Percentiles rank a stretch among this genome's conserved stretches.
Evolutionary conservation across 1,139 yeast genomes (phyloP).

Genomic region (Pichia norvegensis): DNA sequence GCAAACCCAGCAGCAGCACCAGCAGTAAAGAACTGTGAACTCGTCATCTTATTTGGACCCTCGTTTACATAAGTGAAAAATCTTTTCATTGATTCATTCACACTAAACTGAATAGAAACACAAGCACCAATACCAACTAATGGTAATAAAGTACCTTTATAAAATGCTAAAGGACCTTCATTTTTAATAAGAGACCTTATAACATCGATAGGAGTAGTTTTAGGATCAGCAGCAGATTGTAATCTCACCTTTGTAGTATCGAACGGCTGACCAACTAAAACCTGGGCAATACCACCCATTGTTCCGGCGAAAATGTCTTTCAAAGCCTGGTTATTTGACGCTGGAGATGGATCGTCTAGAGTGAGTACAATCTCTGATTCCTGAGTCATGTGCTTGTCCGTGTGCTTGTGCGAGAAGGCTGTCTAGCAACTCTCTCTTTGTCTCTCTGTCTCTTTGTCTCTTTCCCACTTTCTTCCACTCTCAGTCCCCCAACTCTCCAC

Average conservation of each 20-base stretch:
- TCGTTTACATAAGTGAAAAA: conserved; percentile 36
- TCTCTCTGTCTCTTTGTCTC: too few relatives aligned
- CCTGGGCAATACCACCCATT: conserved; percentile 91
- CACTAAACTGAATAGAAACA: conserved; percentile 80
- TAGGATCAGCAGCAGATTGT: conserved; percentile 74
- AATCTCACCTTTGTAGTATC: conserved; percentile 89
- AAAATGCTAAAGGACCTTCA: conserved; percentile 74
- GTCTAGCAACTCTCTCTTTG: too few relatives aligned
- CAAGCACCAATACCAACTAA: conserved; percentile 84
- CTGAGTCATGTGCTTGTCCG: conserved; percentile 30
- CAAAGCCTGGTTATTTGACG: conserved; percentile 41
- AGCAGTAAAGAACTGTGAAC: conserved; percentile 61
- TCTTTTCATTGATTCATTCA: conserved; percentile 90
- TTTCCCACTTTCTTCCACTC: too few relatives aligned
- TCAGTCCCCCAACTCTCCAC: too few relatives aligned
- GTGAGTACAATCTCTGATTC: conserved; percentile 35
- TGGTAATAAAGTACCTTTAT: conserved; percentile 46
- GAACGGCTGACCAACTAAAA: conserved; percentile 91
- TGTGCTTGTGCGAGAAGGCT: background rate
- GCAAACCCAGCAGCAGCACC: conserved; percentile 90
- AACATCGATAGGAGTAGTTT: conserved; percentile 60
- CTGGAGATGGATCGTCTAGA: conserved; percentile 21
- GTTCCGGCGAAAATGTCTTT: conserved; percentile 89
- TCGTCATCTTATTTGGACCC: conserved; percentile 20
- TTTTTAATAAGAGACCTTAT: conserved; percentile 57